Base-by-base conservation (phyloP, 2,329 filamentous ascomycete species). In the Nannizziopsis arthrosporioides region DNA sequence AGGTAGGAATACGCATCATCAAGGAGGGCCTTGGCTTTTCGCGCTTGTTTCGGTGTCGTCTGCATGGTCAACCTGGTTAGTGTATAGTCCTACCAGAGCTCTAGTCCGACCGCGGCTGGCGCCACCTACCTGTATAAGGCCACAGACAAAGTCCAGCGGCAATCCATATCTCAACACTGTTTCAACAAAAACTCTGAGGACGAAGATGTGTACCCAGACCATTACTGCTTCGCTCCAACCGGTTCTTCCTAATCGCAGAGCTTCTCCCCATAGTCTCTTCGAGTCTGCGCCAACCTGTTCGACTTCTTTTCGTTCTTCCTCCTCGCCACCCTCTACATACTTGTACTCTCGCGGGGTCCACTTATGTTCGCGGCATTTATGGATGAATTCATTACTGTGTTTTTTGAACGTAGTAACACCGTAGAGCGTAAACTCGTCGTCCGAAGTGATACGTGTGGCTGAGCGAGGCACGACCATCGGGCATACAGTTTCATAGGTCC, bases 311-410 rank as follows among this genome's bases (percentile, higher is more conserved):
- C 84, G 79, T 68, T 98, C 92, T 62, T 89, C 85, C 63, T 95
- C 89, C 60, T 80, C 82, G 10, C 88, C 88, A 18, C 89, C 90
- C 63, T 94, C 84, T 48, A 88, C 83, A 64, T 94, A 86, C 68
- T 89, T 92, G 73, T 89, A 95, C 60, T 95, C 90, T 52, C 92
- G 80, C 1, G 92, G 92, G 36, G 86, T 90, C 87, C 90, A 98
- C 63, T 92, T 87, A 60, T 85, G 81, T 65, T 96, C 92, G 55
- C 92, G 78, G 61, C 83, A 88, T 69, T 94, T 94, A 66, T 92
- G 85, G 50, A 93, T 72, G 60, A 98, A 96, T 59, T 96, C 92
- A 53, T 75, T 68, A 54, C 82, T 80, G 63, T 87, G 76, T 70
- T 95, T 96, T 73, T 94, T 94, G 71, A 98, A 98, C 0, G 84